A percentile compares a stretch with the other conserved stretches of the same genome.
Conservation (phyloP, 305 asterid genomes). For the Fraxinus platypoda region DNA sequence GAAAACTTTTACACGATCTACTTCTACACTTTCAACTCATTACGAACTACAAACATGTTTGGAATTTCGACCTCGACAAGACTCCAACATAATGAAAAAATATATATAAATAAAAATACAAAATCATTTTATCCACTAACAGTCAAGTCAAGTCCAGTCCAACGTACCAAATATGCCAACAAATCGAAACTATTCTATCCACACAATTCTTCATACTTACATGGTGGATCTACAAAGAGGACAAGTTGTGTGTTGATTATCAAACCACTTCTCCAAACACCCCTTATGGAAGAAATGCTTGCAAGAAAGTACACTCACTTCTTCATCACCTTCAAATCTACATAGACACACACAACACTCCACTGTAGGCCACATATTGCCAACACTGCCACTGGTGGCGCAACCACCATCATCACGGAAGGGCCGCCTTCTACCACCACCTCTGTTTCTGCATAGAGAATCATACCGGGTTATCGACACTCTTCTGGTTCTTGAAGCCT, state of each 20-base stretch:
- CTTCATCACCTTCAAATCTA: slow-evolving; percentile 44
- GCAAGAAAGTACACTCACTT: slow-evolving; percentile 63
- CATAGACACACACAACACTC: slow-evolving; percentile 49
- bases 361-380: background rate
- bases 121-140: background rate
- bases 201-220: background rate
- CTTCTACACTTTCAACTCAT: background rate
- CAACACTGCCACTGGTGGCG: background rate
- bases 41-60: background rate
- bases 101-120: background rate
- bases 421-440: background rate
- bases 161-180: background rate
- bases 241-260: slow-evolving; percentile 44
- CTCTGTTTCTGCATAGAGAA: slow-evolving; percentile 25
- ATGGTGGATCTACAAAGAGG: slow-evolving; percentile 59
- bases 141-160: background rate
- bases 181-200: background rate
- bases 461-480: slow-evolving; percentile 26
- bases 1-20: background rate
- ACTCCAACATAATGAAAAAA: background rate
- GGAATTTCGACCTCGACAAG: background rate
- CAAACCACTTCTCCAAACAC: slow-evolving; percentile 64
- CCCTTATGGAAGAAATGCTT: slow-evolving; percentile 61
- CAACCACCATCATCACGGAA: background rate
- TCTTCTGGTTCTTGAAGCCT: slow-evolving; percentile 18